Base-by-base conservation (phyloP, 2,329 filamentous ascomycete species). In the Fusarium sp. region DNA sequence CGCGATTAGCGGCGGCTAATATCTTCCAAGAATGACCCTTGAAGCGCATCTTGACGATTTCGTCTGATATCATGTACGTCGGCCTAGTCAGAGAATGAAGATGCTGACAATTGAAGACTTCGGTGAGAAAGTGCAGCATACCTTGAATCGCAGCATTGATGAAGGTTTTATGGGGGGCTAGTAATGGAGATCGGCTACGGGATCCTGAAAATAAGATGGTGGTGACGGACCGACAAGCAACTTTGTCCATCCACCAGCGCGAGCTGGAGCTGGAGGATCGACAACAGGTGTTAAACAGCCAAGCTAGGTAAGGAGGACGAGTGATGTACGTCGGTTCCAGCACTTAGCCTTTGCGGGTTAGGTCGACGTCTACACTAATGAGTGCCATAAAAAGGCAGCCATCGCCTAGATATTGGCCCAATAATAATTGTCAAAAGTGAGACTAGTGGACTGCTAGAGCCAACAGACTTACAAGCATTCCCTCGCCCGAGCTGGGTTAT, bases 401-500 rank as follows among this genome's bases (percentile, higher is more conserved):
- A 63, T 63, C 57, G 37, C 32, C 45, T 30, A 48, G 9, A 27
- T 23, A 18, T 23, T 13, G 27, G 4, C 57, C 57, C 48, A 60
- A 60, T 60, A 18, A 26, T 6, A 4, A 23, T 13, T 8, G 23
- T 17, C 33, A 10, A 7, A 11, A 33, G 33, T 18, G 12, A 14
- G 48, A 23, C 26, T 48, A 48, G 23, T 26, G 14, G 3, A 27
- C 23, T 42, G 38, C 56, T 67, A 67, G 48, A 67, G 38, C 64
- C 56, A 67, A 67, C 64, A 67, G 56, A 49, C 42, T 67, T 67
- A 67, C 64, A 67, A 44, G 64, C 48, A 67, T 67, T 46, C 33
- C 8, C 27, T 37, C 37, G 64, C 64, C 64, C 64, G 33, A 30
- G 18, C 37, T 33, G 30, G 53, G 53, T 35, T 41, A 46, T 55